Conservation (phyloP, 176 grass and related monocot species). For the Musa acuminata region DNA sequence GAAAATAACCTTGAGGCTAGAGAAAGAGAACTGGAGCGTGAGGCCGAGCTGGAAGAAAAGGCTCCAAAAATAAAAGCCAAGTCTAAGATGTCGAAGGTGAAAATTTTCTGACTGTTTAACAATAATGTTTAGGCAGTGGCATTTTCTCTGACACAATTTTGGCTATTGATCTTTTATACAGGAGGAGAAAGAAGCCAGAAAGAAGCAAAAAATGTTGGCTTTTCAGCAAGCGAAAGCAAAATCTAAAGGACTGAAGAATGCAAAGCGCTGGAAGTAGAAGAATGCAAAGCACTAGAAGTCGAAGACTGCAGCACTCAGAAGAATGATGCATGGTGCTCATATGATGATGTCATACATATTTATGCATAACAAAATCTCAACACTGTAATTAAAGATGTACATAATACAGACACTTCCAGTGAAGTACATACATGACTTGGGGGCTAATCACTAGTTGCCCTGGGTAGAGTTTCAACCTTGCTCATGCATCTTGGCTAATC, state of each 20-base stretch:
- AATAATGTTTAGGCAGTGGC: background rate
- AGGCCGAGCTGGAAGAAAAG: conserved; percentile 81
- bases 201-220: conserved; percentile 87
- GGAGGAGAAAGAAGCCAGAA: conserved; percentile 77
- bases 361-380: background rate
- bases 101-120: background rate
- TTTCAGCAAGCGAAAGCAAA: conserved; percentile 90
- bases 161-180: conserved; percentile 22
- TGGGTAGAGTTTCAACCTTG: background rate
- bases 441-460: background rate
- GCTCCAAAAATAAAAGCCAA: conserved; percentile 88
- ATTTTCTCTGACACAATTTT: background rate
- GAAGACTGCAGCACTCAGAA: background rate
- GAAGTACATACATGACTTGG: background rate
- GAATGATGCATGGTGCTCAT: background rate
- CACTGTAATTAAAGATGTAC: conserved; percentile 13
- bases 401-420: background rate
- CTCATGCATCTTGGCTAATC: background rate
- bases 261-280: conserved; percentile 65
- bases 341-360: background rate
- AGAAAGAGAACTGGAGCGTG: conserved; percentile 70
- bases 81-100: conserved; percentile 97
- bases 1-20: conserved; percentile 95
- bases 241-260: conserved; percentile 65
- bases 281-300: background rate